Base-by-base conservation (phyloP, 768 basidiomycete species). In the Mycena galericulata region DNA sequence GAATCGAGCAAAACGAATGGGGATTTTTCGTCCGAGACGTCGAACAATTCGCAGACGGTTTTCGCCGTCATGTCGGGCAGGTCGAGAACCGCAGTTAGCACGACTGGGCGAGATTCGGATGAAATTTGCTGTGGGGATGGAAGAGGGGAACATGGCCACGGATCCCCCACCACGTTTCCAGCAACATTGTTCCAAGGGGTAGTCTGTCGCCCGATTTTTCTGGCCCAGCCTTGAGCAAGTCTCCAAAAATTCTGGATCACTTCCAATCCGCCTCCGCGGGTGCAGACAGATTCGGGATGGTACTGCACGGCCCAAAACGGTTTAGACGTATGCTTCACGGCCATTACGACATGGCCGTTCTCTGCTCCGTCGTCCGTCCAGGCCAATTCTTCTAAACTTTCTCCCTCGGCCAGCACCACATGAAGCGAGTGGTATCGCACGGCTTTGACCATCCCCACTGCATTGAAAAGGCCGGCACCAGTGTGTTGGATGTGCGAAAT, bases 271-370 rank as follows among this genome's bases (percentile, higher is more conserved):
- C 91, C 92, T 3, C 85, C 87, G 46, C 83, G 80, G 2, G 93
- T 95, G 71, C 91, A 85, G 4, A 92, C 87, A 5, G 94, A 95
- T 75, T 95, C 94, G 8, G 94, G 94, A 75, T 96, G 94, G 76
- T 95, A 96, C 74, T 96, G 94, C 26, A 96, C 94, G 4, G 92
- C 93, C 91, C 92, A 95, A 74, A 94, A 93, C 5, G 94, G 94
- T 67, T 84, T 86, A 26, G 72, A 78, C 55, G 70, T 82, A 75
- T 96, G 94, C 69, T 84, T 86, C 29, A 87, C 79, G 43, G 89
- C 93, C 94, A 96, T 95, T 50, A 93, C 82, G 24, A 94, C 89
- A 47, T 73, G 82, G 8, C 90, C 91, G 67, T 92, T 89, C 59
- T 90, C 91, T 26, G 80, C 80, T 26, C 82, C 88, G 70, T 95